phyloP scores from a whole-genome alignment of 805 yeast species.

The Grigorovia humatica region DNA sequence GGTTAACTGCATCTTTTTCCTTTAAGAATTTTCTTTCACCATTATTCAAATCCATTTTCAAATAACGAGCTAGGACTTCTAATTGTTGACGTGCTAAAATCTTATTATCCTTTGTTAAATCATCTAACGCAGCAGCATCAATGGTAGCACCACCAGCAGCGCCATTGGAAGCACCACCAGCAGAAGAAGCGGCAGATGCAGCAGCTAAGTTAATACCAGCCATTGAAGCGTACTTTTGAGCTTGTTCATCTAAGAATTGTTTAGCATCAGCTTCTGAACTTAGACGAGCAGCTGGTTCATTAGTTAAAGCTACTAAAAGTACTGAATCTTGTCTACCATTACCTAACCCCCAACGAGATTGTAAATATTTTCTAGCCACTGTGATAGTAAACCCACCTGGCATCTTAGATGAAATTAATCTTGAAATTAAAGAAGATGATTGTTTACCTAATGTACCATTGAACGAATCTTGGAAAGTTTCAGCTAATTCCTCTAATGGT shows the following conservation, averaged over 20 bases:
- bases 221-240: conserved; percentile 75
- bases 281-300: conserved; percentile 86
- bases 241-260: conserved; percentile 69
- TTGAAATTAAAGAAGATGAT: conserved; percentile 76
- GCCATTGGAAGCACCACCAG: conserved; percentile 42
- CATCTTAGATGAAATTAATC: conserved; percentile 94
- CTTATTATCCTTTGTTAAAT: conserved; percentile 39
- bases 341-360: conserved; percentile 86
- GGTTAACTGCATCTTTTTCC: conserved; percentile 69
- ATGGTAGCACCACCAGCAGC: conserved; percentile 60
- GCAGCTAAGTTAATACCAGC: conserved; percentile 71
- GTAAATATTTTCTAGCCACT: conserved; percentile 83
- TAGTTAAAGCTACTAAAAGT: conserved; percentile 69
- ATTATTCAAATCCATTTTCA: conserved; percentile 81
- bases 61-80: conserved; percentile 89
- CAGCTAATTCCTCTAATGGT: conserved; percentile 92
- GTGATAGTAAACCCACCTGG: conserved; percentile 98
- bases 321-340: conserved; percentile 91
- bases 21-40: conserved; percentile 79
- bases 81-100: conserved; percentile 46
- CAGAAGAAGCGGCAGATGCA: conserved; percentile 45
- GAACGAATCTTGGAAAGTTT: conserved; percentile 85
- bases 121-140: conserved; percentile 92
- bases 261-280: conserved; percentile 85
- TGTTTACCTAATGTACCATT: conserved; percentile 88